A percentile compares a stretch with the other conserved stretches of the same genome.
Evolutionary conservation across 371 early-diverging fungal genomes (phyloP).

Genomic region (Mucor circinelloides): DNA sequence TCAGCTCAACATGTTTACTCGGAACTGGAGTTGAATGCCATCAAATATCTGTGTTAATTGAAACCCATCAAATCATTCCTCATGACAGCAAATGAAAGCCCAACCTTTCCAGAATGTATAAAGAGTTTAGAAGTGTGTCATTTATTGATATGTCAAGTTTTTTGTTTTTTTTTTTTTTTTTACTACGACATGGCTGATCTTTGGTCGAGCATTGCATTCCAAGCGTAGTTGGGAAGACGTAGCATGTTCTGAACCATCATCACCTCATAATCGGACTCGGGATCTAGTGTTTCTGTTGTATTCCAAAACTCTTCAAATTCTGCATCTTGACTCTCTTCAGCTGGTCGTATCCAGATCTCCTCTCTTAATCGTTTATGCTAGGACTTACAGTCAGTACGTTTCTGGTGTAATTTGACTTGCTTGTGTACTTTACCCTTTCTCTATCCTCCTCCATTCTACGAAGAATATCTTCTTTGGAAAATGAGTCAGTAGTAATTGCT

Average conservation of each 20-base stretch:
- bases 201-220: conserved; percentile 41
- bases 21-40: too few species aligned
- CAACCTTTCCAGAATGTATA: too few species aligned
- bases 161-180: too few species aligned
- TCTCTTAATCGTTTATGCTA: conserved; percentile 75
- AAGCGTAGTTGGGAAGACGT: conserved; percentile 55
- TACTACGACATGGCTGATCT: not conserved
- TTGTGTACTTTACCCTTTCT: conserved; percentile 53
- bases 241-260: conserved; percentile 63
- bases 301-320: conserved; percentile 72
- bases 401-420: not conserved
- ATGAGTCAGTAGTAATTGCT: conserved; percentile 33
- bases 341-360: conserved; percentile 74
- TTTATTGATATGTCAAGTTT: not conserved
- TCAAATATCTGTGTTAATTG: not conserved
- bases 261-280: conserved; percentile 62
- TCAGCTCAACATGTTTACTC: too few species aligned
- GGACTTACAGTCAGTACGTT: not conserved
- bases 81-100: not conserved
- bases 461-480: conserved; percentile 67
- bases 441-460: conserved; percentile 81
- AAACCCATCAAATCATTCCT: not conserved
- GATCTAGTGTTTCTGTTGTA: conserved; percentile 59
- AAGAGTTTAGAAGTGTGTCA: not conserved
- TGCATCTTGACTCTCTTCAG: conserved; percentile 57